A percentile compares a stretch with the other conserved stretches of the same genome.
These are phyloP conservation scores for Potentilla sterilis DNA, from an alignment of 306 rosid genomes.

Conservation along the genomic window DNA sequence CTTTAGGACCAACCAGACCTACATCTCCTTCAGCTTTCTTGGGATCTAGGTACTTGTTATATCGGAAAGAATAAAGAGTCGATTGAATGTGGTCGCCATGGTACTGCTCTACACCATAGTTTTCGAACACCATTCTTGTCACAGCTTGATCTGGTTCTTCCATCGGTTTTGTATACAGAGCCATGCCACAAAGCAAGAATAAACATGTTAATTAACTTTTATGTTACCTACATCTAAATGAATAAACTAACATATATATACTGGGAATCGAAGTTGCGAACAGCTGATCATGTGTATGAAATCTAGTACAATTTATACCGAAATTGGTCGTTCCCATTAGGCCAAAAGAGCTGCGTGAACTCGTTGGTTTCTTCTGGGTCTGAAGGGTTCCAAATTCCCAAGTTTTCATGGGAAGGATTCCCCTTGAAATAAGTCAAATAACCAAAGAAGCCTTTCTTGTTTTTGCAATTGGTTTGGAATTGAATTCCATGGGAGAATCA, in stretches of 20 bases:
- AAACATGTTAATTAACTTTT: too few relatives aligned
- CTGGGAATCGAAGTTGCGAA: too few relatives aligned
- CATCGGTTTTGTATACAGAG: not conserved
- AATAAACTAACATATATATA: too few relatives aligned
- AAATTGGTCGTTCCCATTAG: slow-evolving; percentile 25
- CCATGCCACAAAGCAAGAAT: not conserved
- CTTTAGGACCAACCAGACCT: not conserved
- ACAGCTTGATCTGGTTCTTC: slow-evolving; percentile 2
- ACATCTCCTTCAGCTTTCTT: not conserved
- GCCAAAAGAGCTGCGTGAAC: slow-evolving; percentile 34
- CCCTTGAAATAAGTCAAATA: slow-evolving; percentile 1
- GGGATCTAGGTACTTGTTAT: not conserved
- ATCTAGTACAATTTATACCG: slow-evolving; percentile 16
- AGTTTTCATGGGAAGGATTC: slow-evolving; percentile 8
- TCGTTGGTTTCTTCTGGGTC: not conserved
- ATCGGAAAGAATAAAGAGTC: too few relatives aligned
- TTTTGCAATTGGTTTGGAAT: too few relatives aligned
- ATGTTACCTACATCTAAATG: too few relatives aligned
- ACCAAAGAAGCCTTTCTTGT: not conserved
- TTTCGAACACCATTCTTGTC: slow-evolving; percentile 15
- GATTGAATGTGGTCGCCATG: not conserved
- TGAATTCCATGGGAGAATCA: slow-evolving; percentile 25
- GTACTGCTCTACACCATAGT: not conserved
- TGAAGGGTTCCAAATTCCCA: slow-evolving; percentile 19
- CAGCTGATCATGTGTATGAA: too few relatives aligned